Conservation (phyloP, 345 rosid species). For the Gossypium turneri region DNA sequence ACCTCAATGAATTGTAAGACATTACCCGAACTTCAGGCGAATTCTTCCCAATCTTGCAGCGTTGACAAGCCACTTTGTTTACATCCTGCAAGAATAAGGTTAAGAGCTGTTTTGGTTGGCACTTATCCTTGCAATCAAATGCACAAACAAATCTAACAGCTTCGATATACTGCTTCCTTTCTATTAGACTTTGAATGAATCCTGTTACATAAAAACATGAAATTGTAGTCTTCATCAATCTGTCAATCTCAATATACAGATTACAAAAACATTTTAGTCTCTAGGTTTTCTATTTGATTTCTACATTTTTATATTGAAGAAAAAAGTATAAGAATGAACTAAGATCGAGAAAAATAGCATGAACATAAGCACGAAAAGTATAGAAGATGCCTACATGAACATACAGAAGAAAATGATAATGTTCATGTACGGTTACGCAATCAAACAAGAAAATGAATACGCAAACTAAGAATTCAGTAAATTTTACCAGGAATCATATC, state of each 20-base stretch:
- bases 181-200: slow-evolving; percentile 29
- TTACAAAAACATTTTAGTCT: background rate
- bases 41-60: background rate
- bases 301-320: no score
- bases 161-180: slow-evolving; percentile 15
- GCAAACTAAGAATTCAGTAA: background rate
- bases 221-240: background rate
- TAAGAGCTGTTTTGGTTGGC: slow-evolving; percentile 26
- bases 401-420: background rate
- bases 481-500: slow-evolving; percentile 31
- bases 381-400: background rate
- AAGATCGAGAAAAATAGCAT: background rate
- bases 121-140: slow-evolving; percentile 26
- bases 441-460: background rate
- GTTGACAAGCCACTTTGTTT: background rate
- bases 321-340: background rate
- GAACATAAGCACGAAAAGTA: background rate
- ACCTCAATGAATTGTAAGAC: background rate
- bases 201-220: slow-evolving; percentile 24
- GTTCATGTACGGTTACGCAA: background rate
- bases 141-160: slow-evolving; percentile 34
- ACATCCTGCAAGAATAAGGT: slow-evolving; percentile 8
- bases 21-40: slow-evolving; percentile 24
- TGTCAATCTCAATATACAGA: background rate
- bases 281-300: background rate